Evolutionary conservation across 2,329 filamentous ascomycete species (phyloP).

Genomic region (Pseudogymnoascus pannorum): DNA sequence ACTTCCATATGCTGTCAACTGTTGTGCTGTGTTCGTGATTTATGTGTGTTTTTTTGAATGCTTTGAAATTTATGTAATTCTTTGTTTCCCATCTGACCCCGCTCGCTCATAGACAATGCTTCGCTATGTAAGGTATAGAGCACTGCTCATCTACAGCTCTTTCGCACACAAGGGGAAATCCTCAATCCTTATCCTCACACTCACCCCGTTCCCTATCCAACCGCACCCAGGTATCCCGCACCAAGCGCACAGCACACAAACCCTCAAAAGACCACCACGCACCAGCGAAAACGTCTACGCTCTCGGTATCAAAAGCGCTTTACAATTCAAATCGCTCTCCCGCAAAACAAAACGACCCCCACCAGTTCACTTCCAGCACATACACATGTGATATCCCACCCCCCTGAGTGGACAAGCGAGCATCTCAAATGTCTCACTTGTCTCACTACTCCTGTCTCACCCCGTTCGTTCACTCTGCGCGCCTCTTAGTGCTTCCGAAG

Average conservation of each 20-base stretch:
- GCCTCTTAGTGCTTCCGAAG: constrained; percentile 5
- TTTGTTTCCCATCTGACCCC: neutral
- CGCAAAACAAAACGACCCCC: neutral
- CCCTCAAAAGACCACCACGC: neutral
- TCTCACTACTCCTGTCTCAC: neutral
- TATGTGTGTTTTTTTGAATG: neutral
- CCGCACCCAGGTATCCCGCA: neutral
- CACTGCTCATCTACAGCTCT: neutral
- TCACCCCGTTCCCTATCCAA: neutral
- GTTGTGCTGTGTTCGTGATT: neutral
- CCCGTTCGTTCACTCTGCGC: neutral
- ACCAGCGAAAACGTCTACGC: neutral
- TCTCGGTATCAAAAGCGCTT: neutral
- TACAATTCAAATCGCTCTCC: neutral
- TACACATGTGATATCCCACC: neutral
- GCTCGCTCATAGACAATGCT: neutral
- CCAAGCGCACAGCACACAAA: neutral
- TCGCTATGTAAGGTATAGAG: neutral
- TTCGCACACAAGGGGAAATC: neutral
- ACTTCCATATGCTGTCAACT: neutral
- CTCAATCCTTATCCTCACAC: neutral
- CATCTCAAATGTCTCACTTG: constrained; percentile 1
- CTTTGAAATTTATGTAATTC: neutral
- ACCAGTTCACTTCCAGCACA: neutral
- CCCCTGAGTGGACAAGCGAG: neutral